Conservation (phyloP, 2,329 filamentous ascomycete genomes). For the Lomentospora prolificans region DNA sequence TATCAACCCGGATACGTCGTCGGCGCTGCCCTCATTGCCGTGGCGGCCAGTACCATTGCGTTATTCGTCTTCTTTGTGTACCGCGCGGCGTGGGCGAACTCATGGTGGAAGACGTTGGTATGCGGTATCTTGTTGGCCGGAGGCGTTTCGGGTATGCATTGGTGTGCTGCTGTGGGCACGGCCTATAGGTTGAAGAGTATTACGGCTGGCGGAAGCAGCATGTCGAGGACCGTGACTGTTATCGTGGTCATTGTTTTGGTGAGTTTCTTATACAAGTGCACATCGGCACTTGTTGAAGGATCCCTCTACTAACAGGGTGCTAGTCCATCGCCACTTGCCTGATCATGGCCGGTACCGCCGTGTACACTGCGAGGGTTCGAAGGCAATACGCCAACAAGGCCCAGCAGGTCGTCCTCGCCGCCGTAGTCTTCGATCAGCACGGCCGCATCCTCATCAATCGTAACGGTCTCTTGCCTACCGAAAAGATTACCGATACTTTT, state of each 20-base stretch:
- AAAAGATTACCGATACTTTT: constrained; percentile 72
- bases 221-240: constrained; percentile 55
- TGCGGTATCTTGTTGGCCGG: constrained; percentile 60
- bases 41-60: constrained; percentile 59
- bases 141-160: constrained; percentile 81
- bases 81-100: constrained; percentile 65
- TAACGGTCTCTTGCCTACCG: constrained; percentile 58
- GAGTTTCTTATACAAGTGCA: constrained; percentile 20
- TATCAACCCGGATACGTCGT: constrained; percentile 53
- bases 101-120: constrained; percentile 63
- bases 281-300: background rate
- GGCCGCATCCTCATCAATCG: constrained; percentile 60
- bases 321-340: constrained; percentile 54
- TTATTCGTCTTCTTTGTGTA: constrained; percentile 70
- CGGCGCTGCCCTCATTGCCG: constrained; percentile 62
- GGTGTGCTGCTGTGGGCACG: constrained; percentile 66
- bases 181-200: constrained; percentile 48
- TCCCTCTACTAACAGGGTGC: background rate
- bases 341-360: constrained; percentile 44
- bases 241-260: constrained; percentile 66
- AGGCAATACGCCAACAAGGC: constrained; percentile 47
- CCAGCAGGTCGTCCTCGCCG: constrained; percentile 48
- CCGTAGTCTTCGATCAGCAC: constrained; percentile 57
- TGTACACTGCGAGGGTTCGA: constrained; percentile 42
- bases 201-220: constrained; percentile 27